Percentiles rank a stretch among this genome's conserved stretches.
Conservation (phyloP, 768 basidiomycete species). For the Clavaria fumosa region DNA sequence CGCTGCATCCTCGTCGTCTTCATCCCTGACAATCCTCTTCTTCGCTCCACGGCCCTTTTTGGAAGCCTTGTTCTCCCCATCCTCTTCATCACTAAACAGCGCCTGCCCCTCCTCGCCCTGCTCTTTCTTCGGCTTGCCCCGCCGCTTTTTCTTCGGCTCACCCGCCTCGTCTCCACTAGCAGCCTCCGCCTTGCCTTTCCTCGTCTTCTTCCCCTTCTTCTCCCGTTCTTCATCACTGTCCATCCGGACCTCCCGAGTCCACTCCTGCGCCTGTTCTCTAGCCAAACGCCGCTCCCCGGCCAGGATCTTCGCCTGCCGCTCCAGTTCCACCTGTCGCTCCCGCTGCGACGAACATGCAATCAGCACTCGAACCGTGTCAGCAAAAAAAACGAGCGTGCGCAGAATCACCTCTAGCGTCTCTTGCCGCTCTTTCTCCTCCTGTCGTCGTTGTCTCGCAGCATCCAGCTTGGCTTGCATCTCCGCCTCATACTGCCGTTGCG, state of each 20-base stretch:
- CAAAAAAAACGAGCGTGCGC: too few relatives aligned
- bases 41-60: slow-evolving; percentile 57
- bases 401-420: slow-evolving; percentile 52
- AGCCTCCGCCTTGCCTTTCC: slow-evolving; percentile 37
- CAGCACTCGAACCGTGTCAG: too few relatives aligned
- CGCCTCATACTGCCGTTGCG: slow-evolving; percentile 56
- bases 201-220: slow-evolving; percentile 38
- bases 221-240: slow-evolving; percentile 75
- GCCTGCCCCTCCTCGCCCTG: slow-evolving; percentile 48
- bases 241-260: slow-evolving; percentile 53
- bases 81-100: slow-evolving; percentile 60
- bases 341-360: too few relatives aligned
- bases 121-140: slow-evolving; percentile 54
- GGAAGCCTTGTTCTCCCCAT: slow-evolving; percentile 40
- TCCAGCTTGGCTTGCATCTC: slow-evolving; percentile 63
- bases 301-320: slow-evolving; percentile 60
- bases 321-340: slow-evolving; percentile 44
- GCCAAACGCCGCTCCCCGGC: slow-evolving; percentile 63
- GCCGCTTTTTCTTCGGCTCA: slow-evolving; percentile 59
- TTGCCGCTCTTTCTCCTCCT: slow-evolving; percentile 58
- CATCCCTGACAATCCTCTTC: slow-evolving; percentile 66
- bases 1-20: slow-evolving; percentile 55
- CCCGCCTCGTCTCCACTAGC: slow-evolving; percentile 37
- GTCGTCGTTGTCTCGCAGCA: slow-evolving; percentile 58
- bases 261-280: slow-evolving; percentile 65